phyloP scores from a whole-genome alignment of 306 rosid genomes.

The Begonia loranthoides region DNA sequence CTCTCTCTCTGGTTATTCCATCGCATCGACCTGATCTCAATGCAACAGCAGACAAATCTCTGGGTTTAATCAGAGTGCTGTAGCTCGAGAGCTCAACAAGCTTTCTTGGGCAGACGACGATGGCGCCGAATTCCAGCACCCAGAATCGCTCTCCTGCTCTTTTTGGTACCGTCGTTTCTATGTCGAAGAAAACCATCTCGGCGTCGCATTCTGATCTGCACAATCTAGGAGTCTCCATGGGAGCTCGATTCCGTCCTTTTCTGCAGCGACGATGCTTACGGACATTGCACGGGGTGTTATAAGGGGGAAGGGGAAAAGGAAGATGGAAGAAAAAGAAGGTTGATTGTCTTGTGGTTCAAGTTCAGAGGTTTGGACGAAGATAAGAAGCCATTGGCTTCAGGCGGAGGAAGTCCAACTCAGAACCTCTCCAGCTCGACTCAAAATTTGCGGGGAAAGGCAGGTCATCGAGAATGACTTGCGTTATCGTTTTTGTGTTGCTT shows the following conservation, averaged over 20 bases:
- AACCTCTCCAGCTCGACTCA: constrained; percentile 15
- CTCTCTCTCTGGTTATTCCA: constrained; percentile 63
- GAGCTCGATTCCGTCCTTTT: background rate
- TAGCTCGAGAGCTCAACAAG: constrained; percentile 72
- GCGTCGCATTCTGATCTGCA: constrained; percentile 22
- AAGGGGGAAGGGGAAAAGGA: constrained; percentile 4
- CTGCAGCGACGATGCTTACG: background rate
- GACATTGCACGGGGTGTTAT: constrained; percentile 6
- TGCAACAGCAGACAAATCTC: constrained; percentile 42
- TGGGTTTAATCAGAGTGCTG: constrained; percentile 55
- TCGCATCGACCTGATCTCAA: constrained; percentile 45
- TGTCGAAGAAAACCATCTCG: constrained; percentile 11
- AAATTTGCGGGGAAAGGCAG: constrained; percentile 6
- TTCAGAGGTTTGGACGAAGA: constrained; percentile 21
- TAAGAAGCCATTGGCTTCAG: constrained; percentile 39
- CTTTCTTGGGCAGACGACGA: constrained; percentile 20
- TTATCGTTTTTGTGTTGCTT: constrained; percentile 1
- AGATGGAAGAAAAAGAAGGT: constrained; percentile 15
- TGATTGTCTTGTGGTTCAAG: constrained; percentile 54
- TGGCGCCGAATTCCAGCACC: no score
- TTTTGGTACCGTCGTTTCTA: no score
- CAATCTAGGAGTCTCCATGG: constrained; percentile 33
- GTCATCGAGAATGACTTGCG: constrained; percentile 12
- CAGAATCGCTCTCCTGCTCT: no score
- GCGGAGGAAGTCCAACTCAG: constrained; percentile 29